Evolutionary conservation across 306 rosid genomes (phyloP).

Genomic region (Inga oerstediana): DNA sequence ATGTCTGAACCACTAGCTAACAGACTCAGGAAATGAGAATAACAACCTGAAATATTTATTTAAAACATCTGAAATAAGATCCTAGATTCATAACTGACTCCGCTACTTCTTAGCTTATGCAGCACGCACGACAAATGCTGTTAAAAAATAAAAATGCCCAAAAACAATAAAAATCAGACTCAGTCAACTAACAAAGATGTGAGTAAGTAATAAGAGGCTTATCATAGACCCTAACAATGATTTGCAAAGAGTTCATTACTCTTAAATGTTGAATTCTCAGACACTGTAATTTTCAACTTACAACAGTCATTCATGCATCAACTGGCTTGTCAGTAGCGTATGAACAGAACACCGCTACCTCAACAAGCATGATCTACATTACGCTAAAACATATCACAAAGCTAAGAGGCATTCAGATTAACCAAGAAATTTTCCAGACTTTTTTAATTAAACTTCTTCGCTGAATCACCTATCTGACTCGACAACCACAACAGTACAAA

Average conservation of each 20-base stretch:
- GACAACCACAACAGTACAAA: constrained; percentile 3
- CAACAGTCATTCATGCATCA: constrained; percentile 15
- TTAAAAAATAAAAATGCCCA: too few relatives aligned
- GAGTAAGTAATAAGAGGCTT: not conserved
- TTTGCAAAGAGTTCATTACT: constrained; percentile 3
- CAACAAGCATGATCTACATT: constrained; percentile 1
- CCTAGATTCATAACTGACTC: not conserved
- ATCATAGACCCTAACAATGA: not conserved
- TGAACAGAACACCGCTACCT: not conserved
- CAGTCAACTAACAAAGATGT: not conserved
- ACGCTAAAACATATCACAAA: constrained; percentile 12
- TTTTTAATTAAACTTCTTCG: not conserved
- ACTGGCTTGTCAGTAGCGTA: not conserved
- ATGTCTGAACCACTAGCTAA: not conserved
- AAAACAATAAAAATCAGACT: not conserved
- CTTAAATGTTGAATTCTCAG: not conserved
- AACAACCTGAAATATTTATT: not conserved
- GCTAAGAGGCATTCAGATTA: not conserved
- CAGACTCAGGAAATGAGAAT: not conserved
- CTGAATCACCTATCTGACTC: not conserved
- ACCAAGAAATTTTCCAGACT: constrained; percentile 9
- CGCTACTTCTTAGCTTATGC: not conserved
- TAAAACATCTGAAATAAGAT: too few relatives aligned
- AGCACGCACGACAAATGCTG: not conserved
- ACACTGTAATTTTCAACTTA: constrained; percentile 8